Conservation (phyloP, 345 rosid genomes). For the Diplotaxis tenuifolia region DNA sequence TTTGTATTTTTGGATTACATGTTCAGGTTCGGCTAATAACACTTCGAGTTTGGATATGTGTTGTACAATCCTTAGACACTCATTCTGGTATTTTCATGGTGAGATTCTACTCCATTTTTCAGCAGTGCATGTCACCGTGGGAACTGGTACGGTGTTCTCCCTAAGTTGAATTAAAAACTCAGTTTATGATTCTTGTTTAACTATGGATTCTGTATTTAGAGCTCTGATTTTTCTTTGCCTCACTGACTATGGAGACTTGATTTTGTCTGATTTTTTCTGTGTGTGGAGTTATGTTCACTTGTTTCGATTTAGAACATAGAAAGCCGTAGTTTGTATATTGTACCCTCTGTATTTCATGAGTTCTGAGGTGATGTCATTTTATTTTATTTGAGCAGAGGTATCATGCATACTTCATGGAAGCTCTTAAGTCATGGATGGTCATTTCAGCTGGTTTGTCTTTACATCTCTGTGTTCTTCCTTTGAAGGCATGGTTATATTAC, state of each 20-base stretch:
- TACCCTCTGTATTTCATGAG: neutral
- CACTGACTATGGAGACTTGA: neutral
- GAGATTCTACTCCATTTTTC: slow-evolving; percentile 61
- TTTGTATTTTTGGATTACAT: too few species aligned
- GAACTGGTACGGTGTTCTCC: slow-evolving; percentile 55
- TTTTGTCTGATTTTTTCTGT: neutral
- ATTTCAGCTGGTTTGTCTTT: slow-evolving; percentile 70
- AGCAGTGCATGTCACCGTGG: slow-evolving; percentile 81
- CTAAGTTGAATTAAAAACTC: neutral
- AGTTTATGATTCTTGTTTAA: neutral
- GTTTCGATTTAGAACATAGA: neutral
- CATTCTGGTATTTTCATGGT: too few species aligned
- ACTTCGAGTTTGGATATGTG: too few species aligned
- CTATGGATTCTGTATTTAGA: neutral
- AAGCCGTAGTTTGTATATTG: neutral
- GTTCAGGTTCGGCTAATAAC: too few species aligned
- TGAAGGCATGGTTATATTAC: neutral
- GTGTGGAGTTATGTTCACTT: slow-evolving; percentile 1
- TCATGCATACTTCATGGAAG: slow-evolving; percentile 97
- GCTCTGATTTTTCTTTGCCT: neutral
- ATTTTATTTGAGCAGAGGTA: slow-evolving; percentile 55
- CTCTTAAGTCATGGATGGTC: slow-evolving; percentile 64
- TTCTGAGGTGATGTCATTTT: slow-evolving; percentile 3
- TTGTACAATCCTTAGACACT: too few species aligned
- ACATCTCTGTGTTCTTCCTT: neutral